Evolutionary conservation across 768 basidiomycete genomes (phyloP), one percentile per base, ranked within the genome.

Genomic region (Xerocomellus amylosporus): DNA sequence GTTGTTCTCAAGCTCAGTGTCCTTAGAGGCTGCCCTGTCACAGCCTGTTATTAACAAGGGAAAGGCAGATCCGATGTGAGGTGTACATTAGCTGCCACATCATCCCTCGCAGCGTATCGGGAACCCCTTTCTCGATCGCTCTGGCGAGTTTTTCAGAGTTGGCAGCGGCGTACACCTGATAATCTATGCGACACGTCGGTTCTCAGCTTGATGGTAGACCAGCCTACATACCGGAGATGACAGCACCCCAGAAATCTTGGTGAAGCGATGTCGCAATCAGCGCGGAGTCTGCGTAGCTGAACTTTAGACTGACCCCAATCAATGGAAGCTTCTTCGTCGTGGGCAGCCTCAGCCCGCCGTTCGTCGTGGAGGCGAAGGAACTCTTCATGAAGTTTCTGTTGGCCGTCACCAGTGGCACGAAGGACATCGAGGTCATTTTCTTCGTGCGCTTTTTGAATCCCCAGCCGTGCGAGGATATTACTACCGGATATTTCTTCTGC

Each of bases 11-110:
- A 98, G 78, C 58, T 87, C 86, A 1, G 78, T 76, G 60, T 97
- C 93, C 73, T 99, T 99, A 0, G 95, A 94, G 13, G 94, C 93
- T 37, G 92, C 89, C 88, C 90, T 93, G 56, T 63, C 54, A 53
- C 31, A 60, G 62, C 40, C 31, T 42, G 45, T 46, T 41, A 64
- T 62, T 20, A 61, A 50, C 47, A 55, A 45, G n/a, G 42, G 34
- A 42, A 48, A 52, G 37, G 38, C 17, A 44, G n/a, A 51, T 55
- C 34, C 24, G 4, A 53, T 44, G 48, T 49, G 38, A 60, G 49
- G 66, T 66, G 61, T 75, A 90, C 93, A 96, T 97, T 68, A 96
- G 79, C 68, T 97, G 94, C 92, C 91, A 98, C 77, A 96, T 85
- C 86, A 98, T 96, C 45, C 93, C 93, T 47, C 93, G 83, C 44